Percentiles rank a stretch among this genome's conserved stretches.
phyloP scores from a whole-genome alignment of 2,329 filamentous ascomycete species.

The Fusarium phyllophilum region DNA sequence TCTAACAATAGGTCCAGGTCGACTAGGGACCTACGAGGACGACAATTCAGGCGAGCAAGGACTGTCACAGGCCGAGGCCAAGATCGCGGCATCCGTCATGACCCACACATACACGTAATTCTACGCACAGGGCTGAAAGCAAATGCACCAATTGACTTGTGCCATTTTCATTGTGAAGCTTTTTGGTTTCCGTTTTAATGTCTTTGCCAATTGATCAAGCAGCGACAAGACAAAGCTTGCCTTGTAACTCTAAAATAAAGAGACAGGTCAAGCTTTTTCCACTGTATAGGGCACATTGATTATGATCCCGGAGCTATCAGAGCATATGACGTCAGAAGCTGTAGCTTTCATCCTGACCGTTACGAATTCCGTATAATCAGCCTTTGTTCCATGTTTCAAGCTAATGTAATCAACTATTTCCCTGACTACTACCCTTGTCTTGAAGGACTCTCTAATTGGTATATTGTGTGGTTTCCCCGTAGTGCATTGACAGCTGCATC shows the following conservation, averaged over 20 bases:
- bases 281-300: background rate
- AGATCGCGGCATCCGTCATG: slow-evolving; percentile 33
- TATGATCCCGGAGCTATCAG: background rate
- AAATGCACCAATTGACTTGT: slow-evolving; percentile 15
- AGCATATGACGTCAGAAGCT: slow-evolving; percentile 28
- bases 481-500: background rate
- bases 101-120: slow-evolving; percentile 38
- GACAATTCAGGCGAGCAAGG: background rate
- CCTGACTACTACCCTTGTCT: background rate
- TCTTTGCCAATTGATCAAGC: background rate
- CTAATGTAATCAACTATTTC: background rate
- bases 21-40: background rate
- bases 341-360: background rate
- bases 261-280: slow-evolving; percentile 2
- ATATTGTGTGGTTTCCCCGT: background rate
- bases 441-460: background rate
- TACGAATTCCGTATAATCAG: background rate
- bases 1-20: background rate
- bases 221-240: slow-evolving; percentile 18
- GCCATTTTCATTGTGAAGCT: background rate
- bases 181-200: background rate
- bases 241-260: slow-evolving; percentile 19
- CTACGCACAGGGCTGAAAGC: slow-evolving; percentile 31
- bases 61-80: slow-evolving; percentile 5
- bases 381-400: background rate